Conservation (phyloP, 805 yeast genomes). For the Metschnikowia cubensis region DNA sequence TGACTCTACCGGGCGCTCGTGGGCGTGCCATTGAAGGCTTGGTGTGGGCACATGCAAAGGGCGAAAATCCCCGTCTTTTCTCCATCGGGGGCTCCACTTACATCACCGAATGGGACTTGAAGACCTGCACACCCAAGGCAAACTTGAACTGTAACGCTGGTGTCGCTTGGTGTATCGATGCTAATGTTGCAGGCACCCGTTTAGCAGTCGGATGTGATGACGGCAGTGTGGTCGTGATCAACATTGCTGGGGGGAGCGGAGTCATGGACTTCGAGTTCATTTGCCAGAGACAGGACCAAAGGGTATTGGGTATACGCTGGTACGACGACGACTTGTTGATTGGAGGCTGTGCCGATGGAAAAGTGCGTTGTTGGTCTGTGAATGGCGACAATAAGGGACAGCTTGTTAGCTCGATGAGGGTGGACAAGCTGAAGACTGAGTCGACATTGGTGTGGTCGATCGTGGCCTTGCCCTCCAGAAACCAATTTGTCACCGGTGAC, state of each 20-base stretch:
- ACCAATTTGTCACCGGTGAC: constrained; percentile 91
- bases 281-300: constrained; percentile 77
- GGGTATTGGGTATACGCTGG: constrained; percentile 81
- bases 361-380: constrained; percentile 74
- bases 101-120: constrained; percentile 88
- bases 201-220: constrained; percentile 94
- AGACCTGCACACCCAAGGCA: constrained; percentile 63
- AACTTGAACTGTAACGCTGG: constrained; percentile 92
- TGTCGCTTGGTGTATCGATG: constrained; percentile 83
- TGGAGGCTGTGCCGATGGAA: constrained; percentile 96
- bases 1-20: constrained; percentile 66
- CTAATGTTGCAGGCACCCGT: constrained; percentile 54
- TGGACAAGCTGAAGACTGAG: constrained; percentile 81
- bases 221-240: constrained; percentile 80
- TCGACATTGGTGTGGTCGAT: constrained; percentile 92
- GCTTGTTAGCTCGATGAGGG: constrained; percentile 80
- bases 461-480: constrained; percentile 52
- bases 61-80: constrained; percentile 63
- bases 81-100: constrained; percentile 92
- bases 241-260: constrained; percentile 85
- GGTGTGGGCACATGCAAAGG: constrained; percentile 61
- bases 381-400: constrained; percentile 52
- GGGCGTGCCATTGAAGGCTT: constrained; percentile 88
- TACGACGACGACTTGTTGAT: constrained; percentile 57
- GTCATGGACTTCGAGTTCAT: constrained; percentile 69